phyloP scores from a whole-genome alignment of 1,284 basidiomycete species.

The Tylopilus orsonianus region DNA sequence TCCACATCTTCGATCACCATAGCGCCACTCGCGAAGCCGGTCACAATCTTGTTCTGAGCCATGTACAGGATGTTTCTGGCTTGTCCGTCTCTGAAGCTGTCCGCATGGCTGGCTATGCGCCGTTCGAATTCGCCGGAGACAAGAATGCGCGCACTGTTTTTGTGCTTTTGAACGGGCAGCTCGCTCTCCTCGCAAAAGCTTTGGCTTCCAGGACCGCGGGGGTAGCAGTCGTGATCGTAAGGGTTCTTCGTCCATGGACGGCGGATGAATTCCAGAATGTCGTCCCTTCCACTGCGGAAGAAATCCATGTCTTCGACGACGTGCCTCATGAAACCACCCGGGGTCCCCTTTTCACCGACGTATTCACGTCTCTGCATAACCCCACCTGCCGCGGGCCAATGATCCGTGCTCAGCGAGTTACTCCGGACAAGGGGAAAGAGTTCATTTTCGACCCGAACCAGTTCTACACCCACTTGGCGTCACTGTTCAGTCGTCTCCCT shows the following conservation, averaged over 20 bases:
- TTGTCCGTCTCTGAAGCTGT: constrained; percentile 48
- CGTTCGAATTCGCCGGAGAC: constrained; percentile 72
- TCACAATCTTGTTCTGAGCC: constrained; percentile 40
- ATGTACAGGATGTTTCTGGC: constrained; percentile 32
- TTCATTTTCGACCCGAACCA: constrained; percentile 47
- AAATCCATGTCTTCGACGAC: constrained; percentile 73
- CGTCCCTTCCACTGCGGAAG: constrained; percentile 57
- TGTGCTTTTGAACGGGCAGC: constrained; percentile 68
- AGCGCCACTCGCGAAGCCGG: constrained; percentile 70
- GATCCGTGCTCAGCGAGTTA: constrained; percentile 59
- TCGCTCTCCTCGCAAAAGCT: constrained; percentile 58
- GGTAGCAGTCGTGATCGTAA: constrained; percentile 66
- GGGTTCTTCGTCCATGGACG: constrained; percentile 78
- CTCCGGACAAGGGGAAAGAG: constrained; percentile 53
- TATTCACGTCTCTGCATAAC: constrained; percentile 61
- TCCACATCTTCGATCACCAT: constrained; percentile 80
- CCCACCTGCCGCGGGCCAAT: constrained; percentile 39
- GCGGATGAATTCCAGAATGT: constrained; percentile 54
- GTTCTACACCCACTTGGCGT: constrained; percentile 48
- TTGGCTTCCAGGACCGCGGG: constrained; percentile 45
- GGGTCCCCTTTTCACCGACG: constrained; percentile 70
- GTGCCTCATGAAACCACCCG: constrained; percentile 62
- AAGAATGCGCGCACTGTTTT: constrained; percentile 55
- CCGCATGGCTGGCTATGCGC: constrained; percentile 52
- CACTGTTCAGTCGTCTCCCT: constrained; percentile 29